Evolutionary conservation across 1,284 basidiomycete species (phyloP), one percentile per base, ranked within the genome.

Genomic region (Mycena citricolor): DNA sequence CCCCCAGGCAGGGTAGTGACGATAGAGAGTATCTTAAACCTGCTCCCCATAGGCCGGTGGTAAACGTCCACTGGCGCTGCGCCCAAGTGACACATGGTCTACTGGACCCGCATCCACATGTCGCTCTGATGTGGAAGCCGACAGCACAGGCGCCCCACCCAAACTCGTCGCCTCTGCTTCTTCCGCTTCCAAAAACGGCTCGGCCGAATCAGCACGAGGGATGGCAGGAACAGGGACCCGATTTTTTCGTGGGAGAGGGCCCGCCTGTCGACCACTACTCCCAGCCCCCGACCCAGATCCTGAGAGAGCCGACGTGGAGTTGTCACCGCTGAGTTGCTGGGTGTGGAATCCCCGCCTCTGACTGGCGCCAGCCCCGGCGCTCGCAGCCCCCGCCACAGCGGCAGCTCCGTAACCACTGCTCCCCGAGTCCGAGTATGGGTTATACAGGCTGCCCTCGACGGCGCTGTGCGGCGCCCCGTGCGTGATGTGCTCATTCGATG

Each of bases 31-130:
- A n/a, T n/a, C n/a, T n/a, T n/a, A n/a, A n/a, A 47, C 6, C 32
- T 51, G 32, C 24, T 59, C 58, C 23, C 56, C 54, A 54, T 58
- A 56, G 21, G 56, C 56, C 39, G 56, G 56, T 32, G 56, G 56
- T 30, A 56, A 41, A 28, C 56, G 38, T 19, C 54, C 54, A 14
- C 54, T 55, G 32, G 49, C 16, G 21, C 50, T 49, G 26, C 52
- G 37, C 24, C 51, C 43, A 32, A 57, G 32, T 8, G 41, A 32
- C n/a, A 39, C 36, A 4, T 40, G 41, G 26, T 37, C 33, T n/a
- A 56, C 40, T 4, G 52, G 56, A 14, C 54, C 56, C 10, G 42
- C 56, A 26, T 58, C 56, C 21, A 1, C 29, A 38, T 58, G 54
- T 26, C 54, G 41, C 25, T 54, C 47, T n/a, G n/a, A n/a, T n/a